Percentiles rank a stretch among this genome's conserved stretches.
These are phyloP conservation scores for Leavenworthia alabamica DNA, from an alignment of 345 rosid genomes.

Conservation along the genomic window DNA sequence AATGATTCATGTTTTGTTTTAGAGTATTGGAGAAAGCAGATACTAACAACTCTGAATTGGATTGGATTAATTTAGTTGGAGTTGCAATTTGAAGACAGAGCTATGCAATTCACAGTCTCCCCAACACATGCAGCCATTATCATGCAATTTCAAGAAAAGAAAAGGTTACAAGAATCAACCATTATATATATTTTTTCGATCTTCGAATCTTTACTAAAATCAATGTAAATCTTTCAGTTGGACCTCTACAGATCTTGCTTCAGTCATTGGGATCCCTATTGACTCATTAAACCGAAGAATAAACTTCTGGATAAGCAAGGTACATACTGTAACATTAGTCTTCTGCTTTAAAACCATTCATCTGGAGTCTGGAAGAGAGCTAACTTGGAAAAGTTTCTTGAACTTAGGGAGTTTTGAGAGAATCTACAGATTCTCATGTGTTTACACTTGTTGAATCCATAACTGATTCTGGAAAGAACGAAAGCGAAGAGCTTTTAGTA, in stretches of 20 bases:
- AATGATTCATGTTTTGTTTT: not conserved
- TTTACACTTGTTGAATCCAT: slow-evolving; percentile 64
- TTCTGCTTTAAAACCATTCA: not conserved
- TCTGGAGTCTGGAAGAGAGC: not conserved
- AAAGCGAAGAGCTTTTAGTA: slow-evolving; percentile 52
- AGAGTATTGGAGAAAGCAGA: not conserved
- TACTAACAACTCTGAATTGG: slow-evolving; percentile 1
- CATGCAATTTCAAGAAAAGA: slow-evolving; percentile 90
- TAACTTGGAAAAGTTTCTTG: slow-evolving; percentile 1
- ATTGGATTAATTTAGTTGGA: slow-evolving; percentile 55
- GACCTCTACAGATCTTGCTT: slow-evolving; percentile 68
- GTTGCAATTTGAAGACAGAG: slow-evolving; percentile 84
- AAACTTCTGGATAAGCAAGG: slow-evolving; percentile 92
- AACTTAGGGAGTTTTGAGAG: slow-evolving; percentile 72
- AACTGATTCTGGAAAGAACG: slow-evolving; percentile 51
- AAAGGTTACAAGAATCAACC: slow-evolving; percentile 37
- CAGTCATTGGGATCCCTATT: slow-evolving; percentile 58
- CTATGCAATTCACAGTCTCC: slow-evolving; percentile 66
- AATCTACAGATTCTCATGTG: slow-evolving; percentile 48
- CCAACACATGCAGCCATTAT: slow-evolving; percentile 89
- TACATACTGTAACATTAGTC: slow-evolving; percentile 15
- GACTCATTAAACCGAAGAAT: slow-evolving; percentile 69
- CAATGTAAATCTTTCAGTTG: slow-evolving; percentile 48
- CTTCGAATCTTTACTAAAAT: slow-evolving; percentile 7
- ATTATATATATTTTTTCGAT: not conserved